Evolutionary conservation across 2,329 filamentous ascomycete genomes (phyloP), one percentile per base, ranked within the genome.

Genomic region (Pseudogymnoascus sp.): DNA sequence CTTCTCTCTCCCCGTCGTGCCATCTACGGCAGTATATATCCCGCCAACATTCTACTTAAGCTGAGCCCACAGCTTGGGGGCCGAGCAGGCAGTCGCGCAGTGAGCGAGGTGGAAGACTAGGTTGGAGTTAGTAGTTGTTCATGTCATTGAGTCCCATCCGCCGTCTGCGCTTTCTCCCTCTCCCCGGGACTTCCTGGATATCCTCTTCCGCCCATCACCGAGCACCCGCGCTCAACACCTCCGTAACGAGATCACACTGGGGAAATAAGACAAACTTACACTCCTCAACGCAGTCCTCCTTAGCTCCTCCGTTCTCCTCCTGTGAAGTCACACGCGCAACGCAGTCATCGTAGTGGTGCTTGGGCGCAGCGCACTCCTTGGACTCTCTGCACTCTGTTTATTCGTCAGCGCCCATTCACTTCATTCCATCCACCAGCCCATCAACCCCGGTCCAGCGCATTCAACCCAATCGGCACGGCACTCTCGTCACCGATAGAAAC

Each of bases 291-390:
- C 94, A 99, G 81, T 97, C 92, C 84, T 99, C 94, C 72, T 89
- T 86, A 71, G 87, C 80, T 62, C 81, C 87, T 67, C 87, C 83
- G 70, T 88, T 84, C 72, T 91, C 85, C 70, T 81, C 71, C 68
- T 78, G 75, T 64, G 73, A 73, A 65, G 87, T 90, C 70, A 99
- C 94, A 72, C 94, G 92, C 85, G 96, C 92, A 71, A 93, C 92
- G 77, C 94, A 99, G 80, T 97, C 91, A 69, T 97, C 93, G 77
- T 89, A 97, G 84, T 99, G 94, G 83, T 97, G 93, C 87, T 97
- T 99, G 74, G 85, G 84, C 64, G 88, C 87, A 65, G 87, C 82
- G 80, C 94, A 99, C 77, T 89, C 81, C 76, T 88, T 83, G 67
- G 92, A 92, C 76, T 93, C 86, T 78, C 85, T 85, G 85, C 94